Base-by-base conservation (phyloP, 108 stramenopile species). In the Conticribra guillardii region DNA sequence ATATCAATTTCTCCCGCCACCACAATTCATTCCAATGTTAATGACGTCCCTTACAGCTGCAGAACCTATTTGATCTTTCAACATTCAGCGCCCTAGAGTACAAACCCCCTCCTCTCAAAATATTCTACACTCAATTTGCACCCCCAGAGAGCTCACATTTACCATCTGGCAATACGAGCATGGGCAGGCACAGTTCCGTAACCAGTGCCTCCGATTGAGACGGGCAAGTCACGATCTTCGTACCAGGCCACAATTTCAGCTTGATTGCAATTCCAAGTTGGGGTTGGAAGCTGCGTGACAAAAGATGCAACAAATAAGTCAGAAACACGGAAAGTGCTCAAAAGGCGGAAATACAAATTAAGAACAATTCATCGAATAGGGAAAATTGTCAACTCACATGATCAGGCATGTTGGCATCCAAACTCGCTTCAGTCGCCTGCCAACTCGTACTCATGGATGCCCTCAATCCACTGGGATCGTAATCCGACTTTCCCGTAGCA, bases 331-430 rank as follows among this genome's bases (percentile, higher is more conserved):
- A 51, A 21, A 27, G 24, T 50, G 46, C 16, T 31, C 37, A 54
- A 24, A 8, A 61, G 31, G 4, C n/a, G 28, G 15, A 14, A 49
- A 34, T 30, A 46, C 4, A 27, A 70, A 21, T 3, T 24, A 14
- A 61, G 48, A 22, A 66, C 11, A 29, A 45, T 3, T 9, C 4
- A 49, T 21, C 44, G 30, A 37, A 56, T 29, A 28, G 7, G 3
- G 15, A 37, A 64, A 21, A 22, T 62, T 21, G 16, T 1, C 32
- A 37, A 82, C 84, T 81, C 71, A 85, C 85, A 61, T 93, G 92
- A 76, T 93, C 73, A 26, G 92, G 92, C 92, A 91, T 91, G 74
- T 88, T 81, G 19, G 83, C 80, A 76, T 94, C 91, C 55, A 95
- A 69, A 61, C 67, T 72, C 62, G 75, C 64, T 37, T 92, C 74